phyloP scores from a whole-genome alignment of 2,329 filamentous ascomycete genomes.

The Phoma herbarum region DNA sequence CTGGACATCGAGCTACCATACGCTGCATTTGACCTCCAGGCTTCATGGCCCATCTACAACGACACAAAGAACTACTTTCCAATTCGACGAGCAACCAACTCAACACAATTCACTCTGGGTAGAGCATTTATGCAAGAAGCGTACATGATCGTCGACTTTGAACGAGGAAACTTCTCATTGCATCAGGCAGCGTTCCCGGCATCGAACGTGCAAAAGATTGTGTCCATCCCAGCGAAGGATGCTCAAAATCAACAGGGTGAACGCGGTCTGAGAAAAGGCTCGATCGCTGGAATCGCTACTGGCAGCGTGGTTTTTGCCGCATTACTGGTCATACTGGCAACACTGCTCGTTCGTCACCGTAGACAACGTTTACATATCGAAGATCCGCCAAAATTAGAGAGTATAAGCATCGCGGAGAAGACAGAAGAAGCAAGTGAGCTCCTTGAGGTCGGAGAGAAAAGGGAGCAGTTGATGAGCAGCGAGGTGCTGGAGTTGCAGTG shows the following conservation, averaged over 20 bases:
- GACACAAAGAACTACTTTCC: conserved; percentile 38
- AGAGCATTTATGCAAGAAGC: conserved; percentile 50
- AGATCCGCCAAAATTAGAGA: not conserved
- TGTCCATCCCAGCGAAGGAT: not conserved
- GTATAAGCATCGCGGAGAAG: not conserved
- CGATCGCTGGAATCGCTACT: not conserved
- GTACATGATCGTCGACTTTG: conserved; percentile 50
- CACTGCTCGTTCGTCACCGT: not conserved
- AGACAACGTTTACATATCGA: not conserved
- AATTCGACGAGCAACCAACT: conserved; percentile 33
- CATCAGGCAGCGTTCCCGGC: conserved; percentile 9
- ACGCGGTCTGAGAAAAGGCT: not conserved
- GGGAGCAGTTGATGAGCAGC: not conserved
- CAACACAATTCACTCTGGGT: conserved; percentile 40
- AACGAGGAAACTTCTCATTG: conserved; percentile 35
- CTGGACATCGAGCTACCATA: conserved; percentile 42
- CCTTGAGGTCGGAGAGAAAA: not conserved
- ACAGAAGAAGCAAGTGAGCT: not conserved
- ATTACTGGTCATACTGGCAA: not conserved
- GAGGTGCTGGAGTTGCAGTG: not conserved
- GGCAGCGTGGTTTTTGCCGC: not conserved
- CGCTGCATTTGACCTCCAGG: conserved; percentile 37
- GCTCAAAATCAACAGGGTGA: not conserved
- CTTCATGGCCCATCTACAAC: conserved; percentile 26
- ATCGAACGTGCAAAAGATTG: not conserved